Base-by-base conservation (phyloP, 345 rosid genomes). In the Clausena lansium region DNA sequence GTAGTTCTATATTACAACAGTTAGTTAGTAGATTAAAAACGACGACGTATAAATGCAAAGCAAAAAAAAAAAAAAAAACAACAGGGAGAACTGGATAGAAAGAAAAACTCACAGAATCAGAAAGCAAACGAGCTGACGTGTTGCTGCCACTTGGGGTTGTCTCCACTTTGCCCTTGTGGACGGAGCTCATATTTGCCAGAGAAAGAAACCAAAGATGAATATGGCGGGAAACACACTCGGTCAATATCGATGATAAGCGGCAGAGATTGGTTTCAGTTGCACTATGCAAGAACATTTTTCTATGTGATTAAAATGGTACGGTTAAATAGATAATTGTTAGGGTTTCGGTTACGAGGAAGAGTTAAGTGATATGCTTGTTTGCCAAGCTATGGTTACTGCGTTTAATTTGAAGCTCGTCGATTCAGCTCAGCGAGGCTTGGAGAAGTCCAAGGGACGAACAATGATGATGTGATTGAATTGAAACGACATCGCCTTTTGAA, bases 191-290 rank as follows among this genome's bases (percentile, higher is more conserved):
- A 24, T 30, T 67, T 69, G 11, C 36, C 17, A 32, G 5, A 9
- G 67, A 57, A 60, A 15, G 60, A 63, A 52, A 68, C 4, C 70
- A 24, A 38, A 64, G 35, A 8, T 25, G 60, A 85, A 69, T 63
- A 57, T 39, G 71, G 82, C 81, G 60, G 72, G 36, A 67, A 75
- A 25, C 20, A 38, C 2, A 1, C 36, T 41, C 15, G 7, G 45
- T 28, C 50, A 41, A 41, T 15, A 41, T 9, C 7, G 52, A 30
- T 22, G 78, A 41, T 57, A 78, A 25, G 24, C 36, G 67, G 50
- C 62, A 47, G 38, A 22, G 62, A 20, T 36, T 11, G 45, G 58
- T 13, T 50, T n/a, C 24, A 33, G 78, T 9, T 71, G 55, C 0
- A 33, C 68, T 38, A 58, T 13, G 35, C 36, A 60, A 32, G n/a